Base-by-base conservation (phyloP, 352 stramenopile genomes). In the Phytopythium vexans region DNA sequence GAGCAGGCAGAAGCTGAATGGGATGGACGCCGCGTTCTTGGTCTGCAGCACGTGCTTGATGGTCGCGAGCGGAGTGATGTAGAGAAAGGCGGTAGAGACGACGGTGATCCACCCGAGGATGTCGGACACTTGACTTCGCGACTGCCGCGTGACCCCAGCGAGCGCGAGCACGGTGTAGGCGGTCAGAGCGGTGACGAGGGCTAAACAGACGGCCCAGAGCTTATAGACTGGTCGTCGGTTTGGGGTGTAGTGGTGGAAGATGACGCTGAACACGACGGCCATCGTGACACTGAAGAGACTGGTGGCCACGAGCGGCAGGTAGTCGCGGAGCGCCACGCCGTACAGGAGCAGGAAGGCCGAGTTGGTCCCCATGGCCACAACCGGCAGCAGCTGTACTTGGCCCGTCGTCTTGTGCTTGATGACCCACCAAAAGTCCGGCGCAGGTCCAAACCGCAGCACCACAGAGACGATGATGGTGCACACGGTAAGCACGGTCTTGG, bases 221-320 rank as follows among this genome's bases (percentile, higher is more conserved):
- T 48, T 60, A 33, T 67, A 43, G 0, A 70, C 58, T 2, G 58
- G 60, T 0, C 31, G 32, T 32, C 65, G 66, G 45, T 76, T 56
- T 33, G 66, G 46, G 4, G 75, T 58, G 56, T 60, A 74, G 31
- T 49, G 48, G 43, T 74, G 82, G 56, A 79, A 85, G 39, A 86
- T 45, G n/a, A 47, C 47, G 42, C 84, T 58, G 56, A 85, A 86
- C 27, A 62, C 50, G 8, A 70, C 56, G 38, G 60, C 82, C 1
- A 72, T 68, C 12, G 58, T 37, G 31, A 62, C 65, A 2, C 78
- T 75, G 27, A 84, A 56, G 5, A 69, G 58, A 38, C 78, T 77
- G 6, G 76, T 89, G n/a, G 60, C 56, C 27, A 87, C 66, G 8
- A 87, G 61, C 14, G 75, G 78, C 49, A 89, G 82, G 57, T 78